phyloP scores from a whole-genome alignment of 75 land plant genomes.

The Picea sitchensis region DNA sequence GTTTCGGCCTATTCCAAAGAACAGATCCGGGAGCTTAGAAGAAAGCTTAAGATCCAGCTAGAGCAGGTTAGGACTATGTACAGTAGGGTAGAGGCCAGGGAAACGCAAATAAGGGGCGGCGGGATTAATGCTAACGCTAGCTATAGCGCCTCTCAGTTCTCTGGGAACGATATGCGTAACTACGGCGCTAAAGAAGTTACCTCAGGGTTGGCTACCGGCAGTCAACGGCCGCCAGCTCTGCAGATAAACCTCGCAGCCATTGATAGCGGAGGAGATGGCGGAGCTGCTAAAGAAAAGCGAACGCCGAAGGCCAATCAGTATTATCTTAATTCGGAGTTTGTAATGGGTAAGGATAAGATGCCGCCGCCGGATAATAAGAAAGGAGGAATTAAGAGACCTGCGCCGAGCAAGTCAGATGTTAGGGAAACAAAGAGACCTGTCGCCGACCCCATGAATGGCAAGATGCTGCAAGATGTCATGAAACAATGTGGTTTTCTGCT shows the following conservation, averaged over 20 bases:
- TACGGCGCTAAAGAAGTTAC: conserved; percentile 8
- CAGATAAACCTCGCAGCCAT: neutral
- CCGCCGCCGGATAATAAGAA: conserved; percentile 32
- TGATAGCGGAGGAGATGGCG: neutral
- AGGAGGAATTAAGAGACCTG: conserved; percentile 12
- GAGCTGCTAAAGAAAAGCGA: conserved; percentile 28
- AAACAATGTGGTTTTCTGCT: conserved; percentile 58
- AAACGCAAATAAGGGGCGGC: conserved; percentile 13
- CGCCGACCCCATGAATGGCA: conserved; percentile 10
- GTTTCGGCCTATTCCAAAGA: conserved; percentile 23
- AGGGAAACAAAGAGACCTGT: conserved; percentile 21
- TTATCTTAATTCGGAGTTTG: conserved; percentile 40
- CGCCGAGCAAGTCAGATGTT: conserved; percentile 12
- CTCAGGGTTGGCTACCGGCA: conserved; percentile 1
- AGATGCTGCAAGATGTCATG: conserved; percentile 25
- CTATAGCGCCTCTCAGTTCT: conserved; percentile 14
- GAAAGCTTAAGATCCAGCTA: conserved; percentile 33
- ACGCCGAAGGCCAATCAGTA: conserved; percentile 55
- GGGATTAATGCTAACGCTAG: conserved; percentile 6
- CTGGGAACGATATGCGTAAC: conserved; percentile 4
- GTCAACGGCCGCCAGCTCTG: conserved; percentile 24
- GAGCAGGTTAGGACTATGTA: conserved; percentile 39
- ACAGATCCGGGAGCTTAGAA: conserved; percentile 35
- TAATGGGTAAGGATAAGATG: conserved; percentile 55
- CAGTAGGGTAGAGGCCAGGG: conserved; percentile 38